Evolutionary conservation across 768 basidiomycete species (phyloP).

Genomic region (Lactifluus pinguis): DNA sequence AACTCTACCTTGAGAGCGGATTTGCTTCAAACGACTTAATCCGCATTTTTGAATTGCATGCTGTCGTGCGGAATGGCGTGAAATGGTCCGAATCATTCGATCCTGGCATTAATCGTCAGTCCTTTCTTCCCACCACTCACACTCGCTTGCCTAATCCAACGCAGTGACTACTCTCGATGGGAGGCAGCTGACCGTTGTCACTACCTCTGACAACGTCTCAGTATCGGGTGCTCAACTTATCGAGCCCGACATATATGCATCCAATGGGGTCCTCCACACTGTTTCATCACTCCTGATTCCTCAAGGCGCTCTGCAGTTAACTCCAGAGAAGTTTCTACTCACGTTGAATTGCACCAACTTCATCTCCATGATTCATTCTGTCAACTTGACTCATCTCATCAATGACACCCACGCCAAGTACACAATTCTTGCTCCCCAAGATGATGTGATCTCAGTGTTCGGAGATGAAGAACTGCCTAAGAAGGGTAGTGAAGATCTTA

Average conservation of each 20-base stretch:
- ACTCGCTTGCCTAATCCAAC: conserved; percentile 11
- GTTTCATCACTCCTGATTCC: conserved; percentile 78
- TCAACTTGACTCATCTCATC: conserved; percentile 60
- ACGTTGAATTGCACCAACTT: conserved; percentile 88
- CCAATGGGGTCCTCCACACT: conserved; percentile 91
- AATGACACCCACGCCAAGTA: conserved; percentile 59
- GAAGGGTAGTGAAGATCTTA: conserved; percentile 59
- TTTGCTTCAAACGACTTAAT: conserved; percentile 75
- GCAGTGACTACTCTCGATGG: conserved; percentile 68
- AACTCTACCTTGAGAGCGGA: conserved; percentile 80
- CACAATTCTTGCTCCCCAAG: conserved; percentile 87
- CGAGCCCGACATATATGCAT: conserved; percentile 81
- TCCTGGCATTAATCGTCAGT: conserved; percentile 45
- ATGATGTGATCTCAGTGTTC: conserved; percentile 67
- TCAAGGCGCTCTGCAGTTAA: conserved; percentile 63
- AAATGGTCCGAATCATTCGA: conserved; percentile 59
- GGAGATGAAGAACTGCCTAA: conserved; percentile 48
- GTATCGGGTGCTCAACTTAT: conserved; percentile 53
- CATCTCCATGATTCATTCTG: conserved; percentile 80
- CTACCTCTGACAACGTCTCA: conserved; percentile 43
- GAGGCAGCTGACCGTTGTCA: conserved; percentile 49
- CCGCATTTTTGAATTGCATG: conserved; percentile 72
- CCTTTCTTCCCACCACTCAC: background rate
- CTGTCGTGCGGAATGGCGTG: conserved; percentile 50
- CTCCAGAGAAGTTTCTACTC: conserved; percentile 92